These are phyloP conservation scores for Schizophyllum commune DNA, from an alignment of 1,284 basidiomycete species.

Conservation along the genomic window DNA sequence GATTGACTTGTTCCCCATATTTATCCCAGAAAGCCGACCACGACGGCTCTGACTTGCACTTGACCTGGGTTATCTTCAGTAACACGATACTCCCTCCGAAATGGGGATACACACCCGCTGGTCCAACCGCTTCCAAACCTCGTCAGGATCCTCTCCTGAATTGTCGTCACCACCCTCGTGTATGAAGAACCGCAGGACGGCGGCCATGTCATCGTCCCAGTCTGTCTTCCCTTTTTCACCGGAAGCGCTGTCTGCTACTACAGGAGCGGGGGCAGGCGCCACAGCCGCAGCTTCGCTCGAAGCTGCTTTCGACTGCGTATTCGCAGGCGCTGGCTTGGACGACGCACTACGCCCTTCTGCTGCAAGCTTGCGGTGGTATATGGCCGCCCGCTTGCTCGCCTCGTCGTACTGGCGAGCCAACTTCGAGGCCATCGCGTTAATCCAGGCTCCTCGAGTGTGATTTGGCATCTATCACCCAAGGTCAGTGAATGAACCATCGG, in stretches of 20 bases:
- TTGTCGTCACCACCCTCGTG: conserved; percentile 36
- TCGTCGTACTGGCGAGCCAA: conserved; percentile 19
- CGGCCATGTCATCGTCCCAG: conserved; percentile 33
- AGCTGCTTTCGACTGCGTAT: background rate
- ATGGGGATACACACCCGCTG: background rate
- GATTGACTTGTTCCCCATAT: too few relatives aligned
- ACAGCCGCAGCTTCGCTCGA: background rate
- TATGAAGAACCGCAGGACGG: conserved; percentile 45
- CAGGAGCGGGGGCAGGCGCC: background rate
- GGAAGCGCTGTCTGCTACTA: conserved; percentile 5
- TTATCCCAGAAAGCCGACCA: too few relatives aligned
- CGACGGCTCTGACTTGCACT: too few relatives aligned
- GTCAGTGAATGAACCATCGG: background rate
- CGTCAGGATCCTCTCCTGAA: conserved; percentile 25
- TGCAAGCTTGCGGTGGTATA: conserved; percentile 26
- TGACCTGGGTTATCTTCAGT: too few relatives aligned
- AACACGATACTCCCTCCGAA: too few relatives aligned
- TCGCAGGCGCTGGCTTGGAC: conserved; percentile 1
- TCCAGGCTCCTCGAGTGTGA: conserved; percentile 36
- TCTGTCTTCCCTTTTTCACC: background rate
- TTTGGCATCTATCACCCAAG: conserved; percentile 27
- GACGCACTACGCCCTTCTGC: conserved; percentile 2
- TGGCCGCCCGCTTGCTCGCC: conserved; percentile 26
- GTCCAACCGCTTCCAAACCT: conserved; percentile 35
- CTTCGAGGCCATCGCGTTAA: conserved; percentile 11